These are phyloP conservation scores for Penicillium sp. DNA, from an alignment of 2,329 filamentous ascomycete genomes.

Conservation along the genomic window DNA sequence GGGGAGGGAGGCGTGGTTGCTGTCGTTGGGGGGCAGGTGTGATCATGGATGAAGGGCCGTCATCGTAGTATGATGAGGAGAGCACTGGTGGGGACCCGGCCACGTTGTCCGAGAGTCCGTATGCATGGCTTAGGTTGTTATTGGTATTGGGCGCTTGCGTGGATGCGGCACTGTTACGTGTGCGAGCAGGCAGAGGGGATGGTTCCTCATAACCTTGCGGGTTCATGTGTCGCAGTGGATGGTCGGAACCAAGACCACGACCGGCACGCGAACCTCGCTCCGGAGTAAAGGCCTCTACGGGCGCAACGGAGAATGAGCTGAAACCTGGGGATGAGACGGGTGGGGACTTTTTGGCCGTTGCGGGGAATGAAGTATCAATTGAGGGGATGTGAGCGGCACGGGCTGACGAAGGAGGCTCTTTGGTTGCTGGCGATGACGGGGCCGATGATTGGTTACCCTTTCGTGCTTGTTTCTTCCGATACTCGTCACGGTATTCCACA, in stretches of 20 bases:
- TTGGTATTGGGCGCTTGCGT: conserved; percentile 22
- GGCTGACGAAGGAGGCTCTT: conserved; percentile 40
- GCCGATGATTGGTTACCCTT: conserved; percentile 47
- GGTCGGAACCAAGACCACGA: conserved; percentile 30
- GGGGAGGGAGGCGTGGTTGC: conserved; percentile 49
- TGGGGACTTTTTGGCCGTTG: conserved; percentile 37
- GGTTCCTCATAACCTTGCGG: conserved; percentile 42
- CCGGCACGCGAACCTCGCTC: conserved; percentile 45
- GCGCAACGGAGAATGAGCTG: conserved; percentile 43
- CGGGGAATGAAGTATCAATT: conserved; percentile 43
- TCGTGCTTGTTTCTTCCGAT: conserved; percentile 66
- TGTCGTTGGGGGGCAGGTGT: conserved; percentile 51
- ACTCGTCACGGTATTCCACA: conserved; percentile 79
- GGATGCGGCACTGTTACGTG: conserved; percentile 27
- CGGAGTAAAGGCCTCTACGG: conserved; percentile 49
- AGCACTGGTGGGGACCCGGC: conserved; percentile 48
- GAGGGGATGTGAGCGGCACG: conserved; percentile 35
- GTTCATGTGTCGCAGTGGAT: conserved; percentile 33
- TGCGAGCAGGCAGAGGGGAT: conserved; percentile 41
- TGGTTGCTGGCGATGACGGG: conserved; percentile 48
- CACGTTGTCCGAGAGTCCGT: conserved; percentile 43
- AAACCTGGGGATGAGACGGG: conserved; percentile 42
- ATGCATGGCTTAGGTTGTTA: conserved; percentile 33
- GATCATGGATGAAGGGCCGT: conserved; percentile 48
- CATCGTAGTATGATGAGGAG: conserved; percentile 51